phyloP scores from a whole-genome alignment of 331 rosid genomes.

The Erythrophleum ivorense region DNA sequence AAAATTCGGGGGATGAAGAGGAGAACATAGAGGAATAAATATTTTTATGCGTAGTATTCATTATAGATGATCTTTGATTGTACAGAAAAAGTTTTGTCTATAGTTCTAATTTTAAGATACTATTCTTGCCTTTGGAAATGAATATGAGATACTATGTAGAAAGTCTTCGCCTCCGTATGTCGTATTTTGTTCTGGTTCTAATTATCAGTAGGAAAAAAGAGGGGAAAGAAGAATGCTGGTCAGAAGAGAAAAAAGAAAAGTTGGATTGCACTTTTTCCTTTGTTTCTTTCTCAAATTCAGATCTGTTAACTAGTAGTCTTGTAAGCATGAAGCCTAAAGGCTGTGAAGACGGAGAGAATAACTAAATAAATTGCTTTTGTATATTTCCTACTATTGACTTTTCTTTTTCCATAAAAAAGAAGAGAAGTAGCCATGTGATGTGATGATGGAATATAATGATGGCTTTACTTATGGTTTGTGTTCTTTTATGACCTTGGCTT shows the following conservation, averaged over 20 bases:
- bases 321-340: neutral
- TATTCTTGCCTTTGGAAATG: neutral
- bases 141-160: neutral
- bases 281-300: conserved; percentile 8
- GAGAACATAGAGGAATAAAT: neutral
- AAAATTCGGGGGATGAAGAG: neutral
- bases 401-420: neutral
- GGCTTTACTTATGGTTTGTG: neutral
- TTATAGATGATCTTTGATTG: neutral
- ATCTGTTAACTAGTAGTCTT: neutral
- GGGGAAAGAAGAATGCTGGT: neutral
- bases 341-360: neutral
- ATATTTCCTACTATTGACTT: neutral
- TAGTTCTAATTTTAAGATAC: neutral
- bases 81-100: neutral
- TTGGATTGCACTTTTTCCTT: neutral
- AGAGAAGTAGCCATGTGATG: neutral
- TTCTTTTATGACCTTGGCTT: neutral
- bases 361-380: neutral
- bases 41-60: neutral
- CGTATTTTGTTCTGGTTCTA: neutral
- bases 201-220: neutral
- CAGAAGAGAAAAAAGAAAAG: neutral
- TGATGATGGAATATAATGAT: neutral
- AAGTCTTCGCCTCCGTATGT: neutral